Percentiles rank a stretch among this genome's conserved stretches.
Evolutionary conservation across 805 yeast genomes (phyloP).

Genomic region (Yarrowia keelungensis): DNA sequence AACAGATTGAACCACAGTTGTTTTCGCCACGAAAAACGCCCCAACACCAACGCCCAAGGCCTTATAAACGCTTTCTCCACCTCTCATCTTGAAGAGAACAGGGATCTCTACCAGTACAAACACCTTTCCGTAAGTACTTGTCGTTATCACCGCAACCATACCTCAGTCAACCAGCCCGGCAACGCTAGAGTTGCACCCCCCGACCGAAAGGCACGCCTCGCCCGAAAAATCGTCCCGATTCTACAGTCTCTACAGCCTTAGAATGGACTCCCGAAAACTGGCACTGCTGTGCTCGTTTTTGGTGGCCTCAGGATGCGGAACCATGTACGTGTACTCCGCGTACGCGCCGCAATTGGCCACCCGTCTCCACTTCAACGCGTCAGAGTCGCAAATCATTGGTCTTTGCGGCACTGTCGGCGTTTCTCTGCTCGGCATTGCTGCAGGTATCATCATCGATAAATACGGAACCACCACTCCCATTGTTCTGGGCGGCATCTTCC

Average conservation of each 20-base stretch:
- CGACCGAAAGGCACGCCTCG: neutral
- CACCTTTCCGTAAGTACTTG: neutral
- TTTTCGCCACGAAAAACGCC: no score
- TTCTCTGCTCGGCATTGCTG: constrained; percentile 53
- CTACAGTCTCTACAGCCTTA: constrained; percentile 6
- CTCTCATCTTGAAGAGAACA: neutral
- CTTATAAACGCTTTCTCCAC: neutral
- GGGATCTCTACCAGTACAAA: constrained; percentile 1
- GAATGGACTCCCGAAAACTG: constrained; percentile 18
- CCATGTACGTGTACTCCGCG: constrained; percentile 71
- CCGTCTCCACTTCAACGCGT: constrained; percentile 62
- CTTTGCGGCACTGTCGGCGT: constrained; percentile 67
- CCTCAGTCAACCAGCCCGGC: constrained; percentile 12
- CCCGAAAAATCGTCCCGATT: constrained; percentile 3
- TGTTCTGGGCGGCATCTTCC: constrained; percentile 58
- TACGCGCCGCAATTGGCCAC: constrained; percentile 74
- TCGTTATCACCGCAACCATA: neutral
- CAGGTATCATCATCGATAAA: constrained; percentile 45
- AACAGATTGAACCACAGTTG: no score
- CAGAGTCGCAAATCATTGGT: constrained; percentile 67
- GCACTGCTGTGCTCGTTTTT: constrained; percentile 41
- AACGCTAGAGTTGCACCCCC: constrained; percentile 30
- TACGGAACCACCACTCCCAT: constrained; percentile 52
- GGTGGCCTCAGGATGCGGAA: constrained; percentile 56
- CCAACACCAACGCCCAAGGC: no score